A percentile compares a stretch with the other conserved stretches of the same genome.
Conservation (phyloP, 768 basidiomycete genomes). For the Auricularia heimuer region DNA sequence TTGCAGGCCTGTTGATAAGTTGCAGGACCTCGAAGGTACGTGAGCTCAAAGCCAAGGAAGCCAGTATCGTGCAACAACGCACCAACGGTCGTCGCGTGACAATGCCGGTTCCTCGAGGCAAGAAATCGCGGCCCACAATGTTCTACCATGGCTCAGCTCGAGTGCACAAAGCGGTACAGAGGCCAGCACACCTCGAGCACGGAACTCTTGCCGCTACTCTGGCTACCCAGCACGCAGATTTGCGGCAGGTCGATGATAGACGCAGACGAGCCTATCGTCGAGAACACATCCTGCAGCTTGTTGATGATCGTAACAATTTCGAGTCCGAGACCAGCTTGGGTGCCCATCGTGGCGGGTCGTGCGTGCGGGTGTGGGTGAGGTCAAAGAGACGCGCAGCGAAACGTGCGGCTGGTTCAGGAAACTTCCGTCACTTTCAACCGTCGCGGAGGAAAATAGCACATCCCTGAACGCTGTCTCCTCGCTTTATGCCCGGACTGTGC, state of each 20-base stretch:
- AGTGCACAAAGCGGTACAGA: not conserved
- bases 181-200: conserved; percentile 62
- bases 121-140: conserved; percentile 95
- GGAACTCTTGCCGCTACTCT: conserved; percentile 90
- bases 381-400: not conserved
- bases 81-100: conserved; percentile 95
- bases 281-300: conserved; percentile 87
- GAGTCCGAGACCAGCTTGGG: conserved; percentile 45
- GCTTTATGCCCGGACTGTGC: too few relatives aligned
- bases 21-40: conserved; percentile 59
- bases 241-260: conserved; percentile 82
- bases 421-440: not conserved
- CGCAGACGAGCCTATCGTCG: conserved; percentile 68
- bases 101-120: conserved; percentile 98
- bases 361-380: not conserved
- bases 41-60: not conserved
- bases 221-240: conserved; percentile 85
- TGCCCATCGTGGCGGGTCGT: not conserved
- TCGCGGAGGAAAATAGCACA: too few relatives aligned
- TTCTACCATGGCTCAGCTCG: conserved; percentile 45
- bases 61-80: conserved; percentile 18
- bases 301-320: conserved; percentile 78
- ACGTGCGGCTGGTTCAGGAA: not conserved
- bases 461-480: too few relatives aligned
- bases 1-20: conserved; percentile 71